Conservation (phyloP, 345 rosid genomes). For the Litchi chinensis region DNA sequence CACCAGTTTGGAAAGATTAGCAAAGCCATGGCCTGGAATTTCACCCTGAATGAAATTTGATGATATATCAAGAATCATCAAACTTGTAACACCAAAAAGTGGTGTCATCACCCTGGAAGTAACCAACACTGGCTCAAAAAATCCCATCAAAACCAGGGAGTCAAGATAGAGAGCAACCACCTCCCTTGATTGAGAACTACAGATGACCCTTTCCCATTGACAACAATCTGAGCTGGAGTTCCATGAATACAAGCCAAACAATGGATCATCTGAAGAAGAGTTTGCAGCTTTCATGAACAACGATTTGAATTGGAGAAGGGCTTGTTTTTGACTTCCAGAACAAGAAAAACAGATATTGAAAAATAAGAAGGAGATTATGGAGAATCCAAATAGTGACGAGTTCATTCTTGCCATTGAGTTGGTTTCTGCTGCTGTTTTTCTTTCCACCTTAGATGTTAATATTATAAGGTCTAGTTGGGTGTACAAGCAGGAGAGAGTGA, state of each 20-base stretch:
- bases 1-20: slow-evolving; percentile 31
- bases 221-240: slow-evolving; percentile 34
- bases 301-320: slow-evolving; percentile 41
- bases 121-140: neutral
- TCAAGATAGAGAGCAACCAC: slow-evolving; percentile 28
- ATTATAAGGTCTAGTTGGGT: neutral
- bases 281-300: slow-evolving; percentile 7
- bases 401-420: neutral
- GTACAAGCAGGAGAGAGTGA: neutral
- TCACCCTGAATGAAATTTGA: slow-evolving; percentile 23
- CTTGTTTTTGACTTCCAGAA: slow-evolving; percentile 33
- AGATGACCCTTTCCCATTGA: slow-evolving; percentile 34
- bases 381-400: neutral
- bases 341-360: slow-evolving; percentile 26
- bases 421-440: neutral
- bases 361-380: slow-evolving; percentile 11
- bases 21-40: slow-evolving; percentile 24
- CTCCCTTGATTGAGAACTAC: slow-evolving; percentile 12
- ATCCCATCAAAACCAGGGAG: slow-evolving; percentile 6
- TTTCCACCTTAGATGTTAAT: neutral
- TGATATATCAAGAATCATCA: slow-evolving; percentile 32
- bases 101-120: slow-evolving; percentile 30
- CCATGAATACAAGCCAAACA: slow-evolving; percentile 31
- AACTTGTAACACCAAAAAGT: slow-evolving; percentile 23
- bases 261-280: slow-evolving; percentile 23